Conservation (phyloP, 2,329 filamentous ascomycete genomes). For the Aureobasidium sp. region DNA sequence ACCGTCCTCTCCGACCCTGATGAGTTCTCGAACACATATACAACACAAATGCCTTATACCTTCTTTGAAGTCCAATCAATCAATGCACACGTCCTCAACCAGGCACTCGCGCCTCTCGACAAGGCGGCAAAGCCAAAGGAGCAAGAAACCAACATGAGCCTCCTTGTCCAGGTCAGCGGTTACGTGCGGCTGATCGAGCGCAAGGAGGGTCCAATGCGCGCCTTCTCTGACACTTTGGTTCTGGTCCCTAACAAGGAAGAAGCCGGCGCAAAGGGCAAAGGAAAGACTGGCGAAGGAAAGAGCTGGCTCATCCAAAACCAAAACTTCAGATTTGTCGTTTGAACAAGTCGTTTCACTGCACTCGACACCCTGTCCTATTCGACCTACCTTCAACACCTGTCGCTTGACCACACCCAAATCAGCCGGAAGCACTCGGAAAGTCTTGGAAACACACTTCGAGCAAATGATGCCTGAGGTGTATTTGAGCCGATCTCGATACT, state of each 20-base stretch:
- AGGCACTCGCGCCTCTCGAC: constrained; percentile 48
- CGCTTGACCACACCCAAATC: neutral
- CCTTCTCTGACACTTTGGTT: constrained; percentile 75
- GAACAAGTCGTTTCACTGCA: constrained; percentile 16
- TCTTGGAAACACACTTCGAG: neutral
- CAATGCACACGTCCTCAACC: constrained; percentile 73
- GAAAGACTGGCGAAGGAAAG: constrained; percentile 27
- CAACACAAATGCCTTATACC: constrained; percentile 56
- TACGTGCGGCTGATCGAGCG: constrained; percentile 58
- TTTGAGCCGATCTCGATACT: neutral
- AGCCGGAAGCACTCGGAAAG: neutral
- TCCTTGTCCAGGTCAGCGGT: constrained; percentile 68
- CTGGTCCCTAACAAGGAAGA: constrained; percentile 56
- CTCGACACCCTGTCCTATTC: neutral
- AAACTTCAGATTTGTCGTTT: constrained; percentile 38
- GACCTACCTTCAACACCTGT: neutral
- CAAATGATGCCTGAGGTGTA: neutral
- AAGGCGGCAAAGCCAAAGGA: constrained; percentile 28
- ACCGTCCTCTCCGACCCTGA: constrained; percentile 54
- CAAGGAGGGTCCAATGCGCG: constrained; percentile 55
- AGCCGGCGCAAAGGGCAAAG: constrained; percentile 26
- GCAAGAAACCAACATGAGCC: constrained; percentile 55
- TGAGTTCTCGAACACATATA: constrained; percentile 62
- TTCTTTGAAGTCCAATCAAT: constrained; percentile 68
- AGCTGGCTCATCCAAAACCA: constrained; percentile 38